Percentiles rank a stretch among this genome's conserved stretches.
Conservation (phyloP, 305 asterid species). For the Petunia hybrid region DNA sequence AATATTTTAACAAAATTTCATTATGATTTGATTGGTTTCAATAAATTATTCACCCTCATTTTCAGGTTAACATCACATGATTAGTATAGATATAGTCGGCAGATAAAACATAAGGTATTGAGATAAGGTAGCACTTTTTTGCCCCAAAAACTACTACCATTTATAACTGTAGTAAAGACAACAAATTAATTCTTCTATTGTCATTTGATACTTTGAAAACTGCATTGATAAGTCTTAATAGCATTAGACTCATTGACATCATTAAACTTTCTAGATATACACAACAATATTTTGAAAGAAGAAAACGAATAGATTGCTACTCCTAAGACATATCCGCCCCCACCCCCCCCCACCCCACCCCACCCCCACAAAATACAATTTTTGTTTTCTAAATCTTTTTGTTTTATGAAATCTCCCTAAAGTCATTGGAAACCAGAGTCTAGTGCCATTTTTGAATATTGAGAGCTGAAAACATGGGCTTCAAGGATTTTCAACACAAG, state of each 20-base stretch:
- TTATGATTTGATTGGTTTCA: neutral
- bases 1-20: no score
- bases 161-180: conserved; percentile 2
- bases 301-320: conserved; percentile 1
- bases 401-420: conserved; percentile 19
- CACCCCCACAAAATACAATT: neutral
- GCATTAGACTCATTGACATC: neutral
- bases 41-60: neutral
- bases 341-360: neutral
- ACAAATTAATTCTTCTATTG: neutral
- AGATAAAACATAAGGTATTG: neutral
- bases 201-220: conserved; percentile 18
- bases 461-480: conserved; percentile 45
- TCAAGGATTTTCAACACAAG: conserved; percentile 55
- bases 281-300: neutral
- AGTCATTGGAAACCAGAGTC: neutral
- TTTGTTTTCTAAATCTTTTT: neutral
- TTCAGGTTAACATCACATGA: conserved; percentile 22
- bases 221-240: neutral
- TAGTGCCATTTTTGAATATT: neutral
- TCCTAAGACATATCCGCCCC: neutral
- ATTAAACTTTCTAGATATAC: neutral
- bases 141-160: neutral
- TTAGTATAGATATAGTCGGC: conserved; percentile 4
- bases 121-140: neutral